Percentiles rank a stretch among this genome's conserved stretches.
These are phyloP conservation scores for Termitomyces sp. DNA, from an alignment of 768 basidiomycete species.

Conservation along the genomic window DNA sequence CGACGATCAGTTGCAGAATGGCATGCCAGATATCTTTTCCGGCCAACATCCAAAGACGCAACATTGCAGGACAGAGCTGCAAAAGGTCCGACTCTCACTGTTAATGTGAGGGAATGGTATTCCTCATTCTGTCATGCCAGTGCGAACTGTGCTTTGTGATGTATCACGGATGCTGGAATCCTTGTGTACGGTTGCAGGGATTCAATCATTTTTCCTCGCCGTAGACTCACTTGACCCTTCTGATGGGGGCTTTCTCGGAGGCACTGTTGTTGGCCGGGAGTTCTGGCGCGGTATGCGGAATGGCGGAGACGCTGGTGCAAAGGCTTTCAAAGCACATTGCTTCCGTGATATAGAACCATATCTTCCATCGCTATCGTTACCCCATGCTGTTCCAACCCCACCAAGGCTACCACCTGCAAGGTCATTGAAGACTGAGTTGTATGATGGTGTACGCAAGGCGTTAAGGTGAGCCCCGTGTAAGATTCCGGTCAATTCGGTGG, in stretches of 20 bases:
- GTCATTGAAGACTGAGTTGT: conserved; percentile 52
- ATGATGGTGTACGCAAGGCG: conserved; percentile 49
- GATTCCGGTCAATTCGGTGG: neutral
- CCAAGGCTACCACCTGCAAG: conserved; percentile 26
- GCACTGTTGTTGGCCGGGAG: conserved; percentile 55
- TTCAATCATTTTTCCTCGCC: conserved; percentile 61
- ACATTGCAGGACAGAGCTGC: conserved; percentile 11
- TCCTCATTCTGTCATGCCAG: conserved; percentile 28
- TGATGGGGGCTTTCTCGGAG: conserved; percentile 61
- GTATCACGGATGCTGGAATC: conserved; percentile 54
- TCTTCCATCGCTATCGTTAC: conserved; percentile 3
- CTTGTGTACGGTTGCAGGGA: conserved; percentile 42
- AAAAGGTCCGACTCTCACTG: conserved; percentile 18
- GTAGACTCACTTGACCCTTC: conserved; percentile 46
- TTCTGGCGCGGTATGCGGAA: conserved; percentile 62
- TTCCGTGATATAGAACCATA: conserved; percentile 23
- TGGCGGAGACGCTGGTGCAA: conserved; percentile 57
- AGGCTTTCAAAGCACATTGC: conserved; percentile 49
- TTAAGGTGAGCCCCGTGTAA: conserved; percentile 40
- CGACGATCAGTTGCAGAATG: conserved; percentile 59
- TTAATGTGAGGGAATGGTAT: conserved; percentile 5
- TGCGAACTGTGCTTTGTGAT: conserved; percentile 42
- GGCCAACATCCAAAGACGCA: conserved; percentile 12
- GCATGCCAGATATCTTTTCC: conserved; percentile 58
- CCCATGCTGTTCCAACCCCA: conserved; percentile 8